Conservation (phyloP, 1,139 yeast genomes). For the Kluyveromyces sp. region DNA sequence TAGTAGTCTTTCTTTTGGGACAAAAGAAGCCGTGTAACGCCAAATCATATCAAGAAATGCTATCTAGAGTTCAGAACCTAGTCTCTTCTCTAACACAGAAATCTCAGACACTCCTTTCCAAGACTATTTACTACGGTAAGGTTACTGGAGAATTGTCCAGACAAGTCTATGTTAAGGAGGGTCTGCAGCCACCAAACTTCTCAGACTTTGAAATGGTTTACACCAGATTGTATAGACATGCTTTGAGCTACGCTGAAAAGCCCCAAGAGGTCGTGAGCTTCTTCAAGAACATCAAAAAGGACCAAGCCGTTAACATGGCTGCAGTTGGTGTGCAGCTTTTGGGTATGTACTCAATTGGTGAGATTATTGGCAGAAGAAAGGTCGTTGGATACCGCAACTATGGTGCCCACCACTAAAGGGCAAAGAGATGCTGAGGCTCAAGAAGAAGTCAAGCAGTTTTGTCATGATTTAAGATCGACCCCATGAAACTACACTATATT, state of each 20-base stretch:
- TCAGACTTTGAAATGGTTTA: slow-evolving; percentile 76
- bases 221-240: slow-evolving; percentile 42
- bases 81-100: slow-evolving; percentile 21
- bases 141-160: slow-evolving; percentile 84
- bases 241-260: slow-evolving; percentile 40
- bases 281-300: slow-evolving; percentile 47
- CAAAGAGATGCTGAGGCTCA: too few relatives aligned
- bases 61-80: slow-evolving; percentile 26
- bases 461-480: not conserved
- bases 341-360: slow-evolving; percentile 93
- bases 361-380: slow-evolving; percentile 93
- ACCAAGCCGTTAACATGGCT: slow-evolving; percentile 58
- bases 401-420: slow-evolving; percentile 10
- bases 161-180: slow-evolving; percentile 86
- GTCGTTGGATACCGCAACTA: slow-evolving; percentile 60
- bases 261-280: slow-evolving; percentile 34
- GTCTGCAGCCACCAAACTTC: slow-evolving; percentile 81
- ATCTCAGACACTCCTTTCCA: slow-evolving; percentile 33
- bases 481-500: not conserved
- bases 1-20: not conserved
- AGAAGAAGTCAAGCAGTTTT: not conserved
- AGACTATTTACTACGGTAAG: slow-evolving; percentile 79
- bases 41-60: slow-evolving; percentile 13
- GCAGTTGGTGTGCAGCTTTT: slow-evolving; percentile 76
- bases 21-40: not conserved